phyloP scores from a whole-genome alignment of 2,329 filamentous ascomycete genomes.

The Scedosporium dehoogii region DNA sequence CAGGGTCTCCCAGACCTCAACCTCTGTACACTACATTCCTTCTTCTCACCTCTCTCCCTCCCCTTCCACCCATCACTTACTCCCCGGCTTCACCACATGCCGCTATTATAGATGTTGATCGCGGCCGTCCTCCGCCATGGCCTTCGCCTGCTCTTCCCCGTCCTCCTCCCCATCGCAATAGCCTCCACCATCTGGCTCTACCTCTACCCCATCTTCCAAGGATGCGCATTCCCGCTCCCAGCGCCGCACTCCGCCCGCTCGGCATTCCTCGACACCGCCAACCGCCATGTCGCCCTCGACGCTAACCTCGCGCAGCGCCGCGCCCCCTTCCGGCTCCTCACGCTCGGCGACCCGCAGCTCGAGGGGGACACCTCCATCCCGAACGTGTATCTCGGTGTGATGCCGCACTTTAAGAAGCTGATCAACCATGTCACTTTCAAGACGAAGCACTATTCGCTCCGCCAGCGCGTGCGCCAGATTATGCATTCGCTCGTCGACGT shows the following conservation, averaged over 20 bases:
- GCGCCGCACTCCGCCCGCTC: constrained; percentile 14
- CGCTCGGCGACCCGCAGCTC: constrained; percentile 84
- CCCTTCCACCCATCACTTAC: neutral
- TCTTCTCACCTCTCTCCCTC: neutral
- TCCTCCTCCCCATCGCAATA: constrained; percentile 50
- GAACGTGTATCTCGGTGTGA: constrained; percentile 38
- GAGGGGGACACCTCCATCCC: constrained; percentile 85
- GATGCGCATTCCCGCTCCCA: constrained; percentile 67
- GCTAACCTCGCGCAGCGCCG: constrained; percentile 9
- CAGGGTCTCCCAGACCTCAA: neutral
- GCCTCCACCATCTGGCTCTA: constrained; percentile 71
- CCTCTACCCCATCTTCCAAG: constrained; percentile 70
- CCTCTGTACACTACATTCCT: neutral
- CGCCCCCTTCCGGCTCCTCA: constrained; percentile 78
- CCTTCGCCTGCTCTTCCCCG: constrained; percentile 39
- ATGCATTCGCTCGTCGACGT: constrained; percentile 53
- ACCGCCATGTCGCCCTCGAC: constrained; percentile 8
- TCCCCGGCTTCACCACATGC: neutral
- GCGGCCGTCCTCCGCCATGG: constrained; percentile 45
- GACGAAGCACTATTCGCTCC: constrained; percentile 33
- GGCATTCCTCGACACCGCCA: constrained; percentile 8
- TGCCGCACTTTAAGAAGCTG: constrained; percentile 42
- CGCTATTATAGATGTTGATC: constrained; percentile 35
- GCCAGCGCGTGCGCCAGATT: constrained; percentile 40
- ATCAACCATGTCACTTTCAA: constrained; percentile 37